Percentiles rank a stretch among this genome's conserved stretches.
These are phyloP conservation scores for Russula sp. DNA, from an alignment of 768 basidiomycete genomes.

Conservation along the genomic window DNA sequence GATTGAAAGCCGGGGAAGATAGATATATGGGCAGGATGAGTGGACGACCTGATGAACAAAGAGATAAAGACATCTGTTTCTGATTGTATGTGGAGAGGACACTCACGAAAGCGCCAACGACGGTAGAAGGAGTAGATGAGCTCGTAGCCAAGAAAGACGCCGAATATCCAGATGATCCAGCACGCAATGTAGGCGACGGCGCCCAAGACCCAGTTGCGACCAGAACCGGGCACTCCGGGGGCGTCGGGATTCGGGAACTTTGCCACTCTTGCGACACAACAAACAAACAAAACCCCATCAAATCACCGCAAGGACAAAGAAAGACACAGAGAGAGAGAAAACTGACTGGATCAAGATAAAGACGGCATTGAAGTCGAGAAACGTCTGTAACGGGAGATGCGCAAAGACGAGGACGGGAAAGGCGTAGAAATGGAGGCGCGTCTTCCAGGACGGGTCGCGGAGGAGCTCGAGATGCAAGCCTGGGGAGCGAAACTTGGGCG, in stretches of 20 bases:
- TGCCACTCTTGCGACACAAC: conserved; percentile 49
- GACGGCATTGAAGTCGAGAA: conserved; percentile 85
- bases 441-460: conserved; percentile 49
- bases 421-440: conserved; percentile 58
- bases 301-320: not conserved
- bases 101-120: conserved; percentile 74
- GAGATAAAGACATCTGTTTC: not conserved
- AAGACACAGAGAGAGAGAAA: not conserved
- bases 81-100: conserved; percentile 13
- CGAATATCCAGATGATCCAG: conserved; percentile 68
- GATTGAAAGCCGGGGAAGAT: conserved; percentile 70
- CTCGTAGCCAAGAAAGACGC: conserved; percentile 73
- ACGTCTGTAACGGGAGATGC: conserved; percentile 71
- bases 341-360: conserved; percentile 82
- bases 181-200: conserved; percentile 79
- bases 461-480: conserved; percentile 65
- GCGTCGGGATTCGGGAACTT: conserved; percentile 67
- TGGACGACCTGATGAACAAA: conserved; percentile 59
- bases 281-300: conserved; percentile 5
- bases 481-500: conserved; percentile 62
- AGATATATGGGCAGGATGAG: conserved; percentile 78
- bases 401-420: conserved; percentile 67
- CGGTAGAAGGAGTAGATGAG: conserved; percentile 67
- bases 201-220: conserved; percentile 75
- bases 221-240: conserved; percentile 62